Evolutionary conservation across 768 basidiomycete species (phyloP), one percentile per base, ranked within the genome.

Genomic region (Lactifluus hygrophoroides): DNA sequence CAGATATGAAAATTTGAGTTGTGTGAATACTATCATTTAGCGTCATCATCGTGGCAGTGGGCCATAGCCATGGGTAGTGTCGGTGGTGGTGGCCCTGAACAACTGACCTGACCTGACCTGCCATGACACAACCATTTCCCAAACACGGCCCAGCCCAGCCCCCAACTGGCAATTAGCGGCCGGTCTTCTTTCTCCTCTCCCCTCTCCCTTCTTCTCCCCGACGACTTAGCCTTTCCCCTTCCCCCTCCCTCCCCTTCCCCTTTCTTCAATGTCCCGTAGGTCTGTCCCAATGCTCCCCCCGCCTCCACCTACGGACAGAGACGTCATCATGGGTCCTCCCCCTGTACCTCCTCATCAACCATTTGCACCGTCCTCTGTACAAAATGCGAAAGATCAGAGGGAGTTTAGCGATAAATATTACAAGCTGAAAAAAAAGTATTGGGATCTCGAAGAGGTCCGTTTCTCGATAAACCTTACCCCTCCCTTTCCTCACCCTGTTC

Each of bases 401-500:
- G 84, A 83, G 50, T 68, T 77, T 61, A 65, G 66, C 47, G 84
- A 86, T 72, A 87, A 85, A 70, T 85, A 86, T 69, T 74, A 72
- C 59, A 80, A 76, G 63, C 74, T 87, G 52, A 89, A 89, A 68
- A 72, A 82, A 43, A 80, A 81, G 40, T 85, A 80, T 68, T 78
- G 79, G 62, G 83, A 85, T 54, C 77, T 87, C 42, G 84, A 87
- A 65, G 82, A 88, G 80, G 87, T 88, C 54, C 0, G 46, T 14
- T n/a, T 40, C 17, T 14, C 4, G 27, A 28, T 23, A 4, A n/a
- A 21, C 16, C 27, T 35, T 13, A 17, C 14, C 37, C 11, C 30
- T 37, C 19, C 25, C 45, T 25, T 32, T 56, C 35, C 51, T 43
- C 25, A 47, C 25, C 8, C 11, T n/a, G n/a, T 42, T 21, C 37